Evolutionary conservation across 78 protist genomes (phyloP).

Genomic region (Trichosphaerium sp.): DNA sequence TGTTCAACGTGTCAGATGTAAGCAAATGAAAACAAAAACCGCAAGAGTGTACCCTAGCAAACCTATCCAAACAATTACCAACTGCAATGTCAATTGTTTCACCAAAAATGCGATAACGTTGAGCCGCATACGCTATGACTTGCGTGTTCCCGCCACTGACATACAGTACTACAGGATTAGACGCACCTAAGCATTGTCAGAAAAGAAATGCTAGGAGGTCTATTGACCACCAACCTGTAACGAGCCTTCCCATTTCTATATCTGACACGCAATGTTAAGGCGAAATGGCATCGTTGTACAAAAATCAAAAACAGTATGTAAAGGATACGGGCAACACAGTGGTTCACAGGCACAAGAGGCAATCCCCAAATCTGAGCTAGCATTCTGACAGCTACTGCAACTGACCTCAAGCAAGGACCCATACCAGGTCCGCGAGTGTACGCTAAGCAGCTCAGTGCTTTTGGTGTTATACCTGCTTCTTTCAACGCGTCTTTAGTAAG

Average conservation of each 20-base stretch:
- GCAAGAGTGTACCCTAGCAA: conserved; percentile 71
- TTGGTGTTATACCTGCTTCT: conserved; percentile 57
- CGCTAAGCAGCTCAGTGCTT: no score
- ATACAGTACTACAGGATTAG: conserved; percentile 93
- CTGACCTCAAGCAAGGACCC: conserved; percentile 84
- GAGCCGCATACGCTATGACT: conserved; percentile 25
- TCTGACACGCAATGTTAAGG: conserved; percentile 33
- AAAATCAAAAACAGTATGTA: not conserved
- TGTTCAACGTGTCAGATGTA: no score
- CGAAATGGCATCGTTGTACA: not conserved
- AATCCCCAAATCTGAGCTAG: conserved; percentile 86
- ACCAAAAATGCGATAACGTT: conserved; percentile 95
- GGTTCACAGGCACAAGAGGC: conserved; percentile 94
- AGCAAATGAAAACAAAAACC: no score
- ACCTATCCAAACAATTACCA: conserved; percentile 91
- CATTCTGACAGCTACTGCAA: conserved; percentile 83
- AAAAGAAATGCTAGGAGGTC: no score
- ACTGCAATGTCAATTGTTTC: conserved; percentile 99
- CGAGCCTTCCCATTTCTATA: conserved; percentile 98
- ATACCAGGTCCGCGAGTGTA: conserved; percentile 98
- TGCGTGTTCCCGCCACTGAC: conserved; percentile 99
- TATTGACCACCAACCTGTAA: no score
- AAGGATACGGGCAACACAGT: conserved; percentile 82
- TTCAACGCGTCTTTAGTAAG: no score
- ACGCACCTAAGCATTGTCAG: no score